Evolutionary conservation across 257 asterid species (phyloP).

Genomic region (Paraleonurus japonicus): DNA sequence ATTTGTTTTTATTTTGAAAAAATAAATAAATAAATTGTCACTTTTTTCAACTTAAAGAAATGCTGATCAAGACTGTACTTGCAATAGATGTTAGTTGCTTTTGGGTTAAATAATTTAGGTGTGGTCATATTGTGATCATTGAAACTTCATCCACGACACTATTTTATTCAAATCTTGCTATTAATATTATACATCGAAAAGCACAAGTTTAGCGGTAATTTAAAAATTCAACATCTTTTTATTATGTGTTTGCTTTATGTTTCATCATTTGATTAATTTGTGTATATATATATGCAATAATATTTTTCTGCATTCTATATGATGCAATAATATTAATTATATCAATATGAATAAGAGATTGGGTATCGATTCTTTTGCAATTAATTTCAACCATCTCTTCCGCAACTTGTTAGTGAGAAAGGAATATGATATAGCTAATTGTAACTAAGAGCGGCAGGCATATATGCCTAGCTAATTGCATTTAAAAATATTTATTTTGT

Average conservation of each 20-base stretch:
- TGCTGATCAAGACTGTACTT: neutral
- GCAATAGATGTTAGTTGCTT: neutral
- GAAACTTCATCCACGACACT: neutral
- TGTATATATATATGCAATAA: no score
- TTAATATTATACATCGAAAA: slow-evolving; percentile 25
- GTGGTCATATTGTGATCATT: slow-evolving; percentile 1
- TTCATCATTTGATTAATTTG: no score
- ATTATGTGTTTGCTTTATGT: neutral
- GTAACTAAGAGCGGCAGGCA: no score
- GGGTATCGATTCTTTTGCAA: no score
- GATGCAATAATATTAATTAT: no score
- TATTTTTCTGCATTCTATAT: no score
- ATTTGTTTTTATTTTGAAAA: neutral
- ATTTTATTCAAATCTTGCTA: slow-evolving; percentile 10
- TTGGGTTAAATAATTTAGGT: neutral
- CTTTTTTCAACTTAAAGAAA: neutral
- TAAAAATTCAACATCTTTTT: neutral
- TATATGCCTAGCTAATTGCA: slow-evolving; percentile 1
- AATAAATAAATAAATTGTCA: neutral
- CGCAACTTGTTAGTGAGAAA: no score
- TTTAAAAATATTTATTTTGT: no score
- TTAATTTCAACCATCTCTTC: no score
- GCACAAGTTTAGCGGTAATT: slow-evolving; percentile 15
- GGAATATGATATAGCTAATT: no score
- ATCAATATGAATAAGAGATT: no score